These are phyloP conservation scores for Xylaria sp. DNA, from an alignment of 2,329 filamentous ascomycete genomes.

Conservation along the genomic window DNA sequence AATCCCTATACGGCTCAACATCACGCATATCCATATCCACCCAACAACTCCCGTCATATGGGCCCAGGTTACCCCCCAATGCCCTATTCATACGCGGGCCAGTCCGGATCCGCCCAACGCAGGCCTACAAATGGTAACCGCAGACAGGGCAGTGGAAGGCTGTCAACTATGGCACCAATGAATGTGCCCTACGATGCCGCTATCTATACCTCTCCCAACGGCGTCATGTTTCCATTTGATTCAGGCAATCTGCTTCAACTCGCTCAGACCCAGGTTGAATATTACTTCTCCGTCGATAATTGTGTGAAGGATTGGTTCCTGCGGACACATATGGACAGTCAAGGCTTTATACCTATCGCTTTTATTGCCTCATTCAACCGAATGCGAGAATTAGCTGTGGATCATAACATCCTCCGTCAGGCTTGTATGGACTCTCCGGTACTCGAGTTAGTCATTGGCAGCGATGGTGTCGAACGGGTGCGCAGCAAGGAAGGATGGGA, in stretches of 20 bases:
- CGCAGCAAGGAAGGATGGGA: slow-evolving; percentile 81
- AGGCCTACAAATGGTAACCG: slow-evolving; percentile 43
- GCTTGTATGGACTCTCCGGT: slow-evolving; percentile 78
- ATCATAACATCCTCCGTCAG: slow-evolving; percentile 77
- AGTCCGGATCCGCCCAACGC: slow-evolving; percentile 40
- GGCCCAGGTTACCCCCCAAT: slow-evolving; percentile 40
- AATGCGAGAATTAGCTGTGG: slow-evolving; percentile 76
- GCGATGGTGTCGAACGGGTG: slow-evolving; percentile 82
- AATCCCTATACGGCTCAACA: slow-evolving; percentile 38
- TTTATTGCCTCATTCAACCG: slow-evolving; percentile 90
- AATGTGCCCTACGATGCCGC: slow-evolving; percentile 67
- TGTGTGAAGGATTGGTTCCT: slow-evolving; percentile 92
- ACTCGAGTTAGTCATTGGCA: slow-evolving; percentile 79
- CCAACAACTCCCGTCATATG: slow-evolving; percentile 35
- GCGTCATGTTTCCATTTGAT: slow-evolving; percentile 53
- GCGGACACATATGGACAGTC: slow-evolving; percentile 91
- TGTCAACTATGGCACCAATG: slow-evolving; percentile 55
- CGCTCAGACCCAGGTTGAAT: slow-evolving; percentile 72
- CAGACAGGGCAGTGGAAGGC: slow-evolving; percentile 40
- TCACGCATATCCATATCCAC: slow-evolving; percentile 39
- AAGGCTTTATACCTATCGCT: slow-evolving; percentile 86
- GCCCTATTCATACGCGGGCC: slow-evolving; percentile 44
- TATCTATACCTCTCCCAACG: slow-evolving; percentile 67
- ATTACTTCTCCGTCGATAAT: slow-evolving; percentile 98
- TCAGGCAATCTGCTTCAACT: slow-evolving; percentile 57